phyloP scores from a whole-genome alignment of 768 basidiomycete species.

The Suillus clintonianus region DNA sequence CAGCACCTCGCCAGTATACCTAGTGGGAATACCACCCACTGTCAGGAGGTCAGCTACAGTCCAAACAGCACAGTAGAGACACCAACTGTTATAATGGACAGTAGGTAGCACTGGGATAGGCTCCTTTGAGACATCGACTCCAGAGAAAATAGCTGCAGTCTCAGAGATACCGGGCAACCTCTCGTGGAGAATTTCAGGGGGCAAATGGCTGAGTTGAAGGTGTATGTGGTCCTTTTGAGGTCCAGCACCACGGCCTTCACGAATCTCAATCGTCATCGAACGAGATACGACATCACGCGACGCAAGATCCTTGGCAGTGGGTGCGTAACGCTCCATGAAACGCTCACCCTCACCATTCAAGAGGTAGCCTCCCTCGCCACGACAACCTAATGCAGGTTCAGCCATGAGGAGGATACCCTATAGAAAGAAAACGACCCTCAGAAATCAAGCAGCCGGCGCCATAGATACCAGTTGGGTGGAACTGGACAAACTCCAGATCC shows the following conservation, averaged over 20 bases:
- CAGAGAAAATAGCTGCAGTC: constrained; percentile 97
- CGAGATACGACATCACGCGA: constrained; percentile 99
- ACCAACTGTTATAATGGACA: constrained; percentile 97
- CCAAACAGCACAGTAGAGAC: background rate
- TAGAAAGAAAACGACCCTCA: constrained; percentile 62
- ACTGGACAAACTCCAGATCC: constrained; percentile 99
- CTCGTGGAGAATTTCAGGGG: constrained; percentile 93
- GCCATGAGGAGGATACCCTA: constrained; percentile 2
- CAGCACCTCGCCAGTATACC: constrained; percentile 95
- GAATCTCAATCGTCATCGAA: constrained; percentile 98
- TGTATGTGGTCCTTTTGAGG: constrained; percentile 98
- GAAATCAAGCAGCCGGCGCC: constrained; percentile 99
- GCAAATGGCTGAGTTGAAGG: constrained; percentile 95
- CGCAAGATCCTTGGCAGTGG: constrained; percentile 98
- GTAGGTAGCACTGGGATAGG: constrained; percentile 98
- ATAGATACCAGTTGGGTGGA: constrained; percentile 99
- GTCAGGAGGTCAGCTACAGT: constrained; percentile 9
- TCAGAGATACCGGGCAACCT: constrained; percentile 99
- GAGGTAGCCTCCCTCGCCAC: constrained; percentile 98
- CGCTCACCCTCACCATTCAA: constrained; percentile 98
- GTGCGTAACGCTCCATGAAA: constrained; percentile 99
- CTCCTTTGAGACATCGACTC: constrained; percentile 99
- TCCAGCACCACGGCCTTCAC: constrained; percentile 98
- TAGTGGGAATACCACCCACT: constrained; percentile 99
- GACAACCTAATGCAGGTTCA: constrained; percentile 65